These are phyloP conservation scores for Epithemia pelagica DNA, from an alignment of 108 stramenopile species.

Conservation along the genomic window DNA sequence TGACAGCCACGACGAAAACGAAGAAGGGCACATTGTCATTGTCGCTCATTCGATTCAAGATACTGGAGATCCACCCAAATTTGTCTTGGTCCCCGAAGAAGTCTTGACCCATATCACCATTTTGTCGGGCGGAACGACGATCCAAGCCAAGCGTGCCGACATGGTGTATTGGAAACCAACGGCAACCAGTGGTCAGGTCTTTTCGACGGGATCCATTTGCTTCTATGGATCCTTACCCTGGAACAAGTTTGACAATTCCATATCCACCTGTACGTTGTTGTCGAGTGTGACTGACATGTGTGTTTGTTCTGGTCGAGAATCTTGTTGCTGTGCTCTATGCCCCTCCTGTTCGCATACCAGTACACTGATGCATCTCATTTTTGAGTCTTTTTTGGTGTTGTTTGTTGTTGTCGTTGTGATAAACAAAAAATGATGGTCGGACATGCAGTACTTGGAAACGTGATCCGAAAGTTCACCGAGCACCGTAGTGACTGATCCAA, in stretches of 20 bases:
- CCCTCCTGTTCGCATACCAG: no score
- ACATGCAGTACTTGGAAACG: no score
- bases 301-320: no score
- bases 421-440: no score
- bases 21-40: slow-evolving; percentile 4
- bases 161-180: slow-evolving; percentile 18
- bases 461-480: no score
- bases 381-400: no score
- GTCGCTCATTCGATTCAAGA: slow-evolving; percentile 10
- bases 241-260: slow-evolving; percentile 22
- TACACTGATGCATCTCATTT: no score
- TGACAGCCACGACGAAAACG: neutral
- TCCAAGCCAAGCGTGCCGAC: slow-evolving; percentile 21
- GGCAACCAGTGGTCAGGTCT: slow-evolving; percentile 10
- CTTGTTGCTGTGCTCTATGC: no score
- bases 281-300: no score
- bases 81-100: slow-evolving; percentile 24
- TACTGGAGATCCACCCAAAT: neutral
- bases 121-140: slow-evolving; percentile 14
- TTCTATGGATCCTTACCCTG: slow-evolving; percentile 24
- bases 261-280: slow-evolving; percentile 3
- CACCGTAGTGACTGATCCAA: no score
- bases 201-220: slow-evolving; percentile 27
- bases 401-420: no score
- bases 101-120: slow-evolving; percentile 20